These are phyloP conservation scores for Rhodotorula sp. DNA, from an alignment of 1,284 basidiomycete species.

Conservation along the genomic window DNA sequence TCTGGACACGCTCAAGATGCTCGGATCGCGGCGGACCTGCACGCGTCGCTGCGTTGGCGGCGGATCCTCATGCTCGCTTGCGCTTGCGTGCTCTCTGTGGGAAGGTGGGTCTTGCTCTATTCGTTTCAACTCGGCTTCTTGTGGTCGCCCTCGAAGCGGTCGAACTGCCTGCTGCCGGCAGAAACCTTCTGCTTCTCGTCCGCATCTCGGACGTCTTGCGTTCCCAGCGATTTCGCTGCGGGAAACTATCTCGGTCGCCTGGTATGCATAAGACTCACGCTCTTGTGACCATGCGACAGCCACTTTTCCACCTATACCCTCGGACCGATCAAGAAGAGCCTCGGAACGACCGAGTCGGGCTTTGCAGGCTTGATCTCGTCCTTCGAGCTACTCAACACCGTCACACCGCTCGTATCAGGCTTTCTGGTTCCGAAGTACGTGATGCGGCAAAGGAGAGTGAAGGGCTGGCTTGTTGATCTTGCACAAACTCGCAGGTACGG, in stretches of 20 bases:
- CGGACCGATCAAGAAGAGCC: constrained; percentile 29
- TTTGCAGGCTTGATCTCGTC: constrained; percentile 31
- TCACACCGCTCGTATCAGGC: constrained; percentile 31
- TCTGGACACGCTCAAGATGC: too few species aligned
- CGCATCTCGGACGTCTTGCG: too few species aligned
- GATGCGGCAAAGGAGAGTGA: too few species aligned
- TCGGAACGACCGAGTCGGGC: constrained; percentile 19
- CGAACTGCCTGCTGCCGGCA: too few species aligned
- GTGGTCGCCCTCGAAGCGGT: too few species aligned
- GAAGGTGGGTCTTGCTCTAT: constrained; percentile 4
- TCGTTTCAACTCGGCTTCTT: not conserved
- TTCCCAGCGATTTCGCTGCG: too few species aligned
- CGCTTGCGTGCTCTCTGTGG: constrained; percentile 24
- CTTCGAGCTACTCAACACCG: constrained; percentile 32
- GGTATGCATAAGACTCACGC: not conserved
- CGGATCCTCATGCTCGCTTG: constrained; percentile 1
- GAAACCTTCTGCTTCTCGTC: too few species aligned
- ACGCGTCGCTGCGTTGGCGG: not conserved
- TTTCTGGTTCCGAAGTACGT: constrained; percentile 24
- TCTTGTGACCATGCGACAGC: not conserved
- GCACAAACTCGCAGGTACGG: constrained; percentile 11
- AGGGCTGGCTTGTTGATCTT: not conserved
- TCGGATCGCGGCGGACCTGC: not conserved
- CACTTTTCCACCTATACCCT: constrained; percentile 32
- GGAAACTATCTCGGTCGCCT: not conserved